Base-by-base conservation (phyloP, 2,329 filamentous ascomycete species). In the Seiridium cupressi region DNA sequence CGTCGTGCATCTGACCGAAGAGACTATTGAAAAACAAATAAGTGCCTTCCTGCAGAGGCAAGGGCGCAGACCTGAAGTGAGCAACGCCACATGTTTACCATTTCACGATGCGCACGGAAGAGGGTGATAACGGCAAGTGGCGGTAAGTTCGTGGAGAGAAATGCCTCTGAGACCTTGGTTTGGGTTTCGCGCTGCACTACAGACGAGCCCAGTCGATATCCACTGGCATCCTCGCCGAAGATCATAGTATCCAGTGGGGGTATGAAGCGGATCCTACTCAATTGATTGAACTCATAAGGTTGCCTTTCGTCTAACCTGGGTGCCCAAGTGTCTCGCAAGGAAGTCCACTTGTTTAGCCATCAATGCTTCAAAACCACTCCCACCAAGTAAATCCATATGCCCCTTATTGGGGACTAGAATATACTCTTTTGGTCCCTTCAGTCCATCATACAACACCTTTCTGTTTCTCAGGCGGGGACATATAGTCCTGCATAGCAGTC, bases 301-400 rank as follows among this genome's bases (percentile, higher is more conserved):
- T 11, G 36, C 51, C 36, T 53, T 53, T 8, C 6, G 9, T 36
- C n/a, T 38, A 11, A 8, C 26, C n/a, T n/a, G 9, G 11, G n/a
- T 40, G 9, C 4, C 46, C 3, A 51, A 26, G 9, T 51, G 5
- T 44, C 31, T 53, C 31, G 35, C 5, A 3, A 59, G 38, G 38
- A 59, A 59, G 26, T 46, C 34, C 4, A 59, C 47, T 36, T 58
- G 47, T n/a, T 40, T n/a, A 4, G 35, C 42, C 35, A 58, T 44
- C 26, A 51, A 13, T 6, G n/a, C 9, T n/a, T 31, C 36, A 34
- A 58, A 58, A 34, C 35, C 31, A 13, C 35, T 32, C 8, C 51
- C 49, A 47, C 9, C 13, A 3, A 55, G 9, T 26, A 51, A 34
- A 26, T 55, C 51, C 57, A 55, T 51, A 32, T 59, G 57, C 11